Percentiles rank a stretch among this genome's conserved stretches.
Evolutionary conservation across 768 basidiomycete genomes (phyloP).

Genomic region (Leccinum broughii): DNA sequence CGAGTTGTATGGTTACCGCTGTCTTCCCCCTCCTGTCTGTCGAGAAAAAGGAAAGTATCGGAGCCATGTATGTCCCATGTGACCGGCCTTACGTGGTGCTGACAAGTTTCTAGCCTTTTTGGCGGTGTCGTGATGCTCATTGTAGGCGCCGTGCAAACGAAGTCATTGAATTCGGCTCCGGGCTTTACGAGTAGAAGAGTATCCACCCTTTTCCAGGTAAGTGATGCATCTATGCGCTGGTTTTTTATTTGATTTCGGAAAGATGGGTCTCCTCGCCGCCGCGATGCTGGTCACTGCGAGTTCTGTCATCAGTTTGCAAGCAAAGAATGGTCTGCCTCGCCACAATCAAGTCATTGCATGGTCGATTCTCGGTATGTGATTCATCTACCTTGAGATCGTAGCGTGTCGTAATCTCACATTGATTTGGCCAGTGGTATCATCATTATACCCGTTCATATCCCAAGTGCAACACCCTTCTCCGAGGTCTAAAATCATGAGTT

Average conservation of each 20-base stretch:
- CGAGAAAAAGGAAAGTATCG: conserved; percentile 65
- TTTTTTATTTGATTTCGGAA: neutral
- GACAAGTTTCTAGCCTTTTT: conserved; percentile 35
- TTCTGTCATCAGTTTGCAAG: conserved; percentile 61
- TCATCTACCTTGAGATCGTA: neutral
- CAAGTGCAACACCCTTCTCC: conserved; percentile 38
- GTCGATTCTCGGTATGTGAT: conserved; percentile 57
- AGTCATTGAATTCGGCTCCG: conserved; percentile 3
- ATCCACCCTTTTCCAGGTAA: conserved; percentile 27
- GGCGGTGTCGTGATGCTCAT: conserved; percentile 51
- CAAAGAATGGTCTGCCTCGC: conserved; percentile 64
- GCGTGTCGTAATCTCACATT: neutral
- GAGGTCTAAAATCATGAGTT: conserved; percentile 53
- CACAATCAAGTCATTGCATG: conserved; percentile 64
- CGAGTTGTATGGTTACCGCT: conserved; percentile 52
- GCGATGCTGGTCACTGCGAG: conserved; percentile 55
- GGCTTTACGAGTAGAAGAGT: neutral
- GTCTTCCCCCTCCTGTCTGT: conserved; percentile 74
- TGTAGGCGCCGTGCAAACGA: conserved; percentile 30
- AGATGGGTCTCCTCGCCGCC: conserved; percentile 47
- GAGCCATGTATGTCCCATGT: conserved; percentile 54
- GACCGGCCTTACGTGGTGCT: conserved; percentile 3
- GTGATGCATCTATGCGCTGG: neutral
- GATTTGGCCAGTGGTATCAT: conserved; percentile 50
- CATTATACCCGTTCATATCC: conserved; percentile 50